Conservation (phyloP, 2,329 filamentous ascomycete genomes). For the Trichocomaceae sp. region DNA sequence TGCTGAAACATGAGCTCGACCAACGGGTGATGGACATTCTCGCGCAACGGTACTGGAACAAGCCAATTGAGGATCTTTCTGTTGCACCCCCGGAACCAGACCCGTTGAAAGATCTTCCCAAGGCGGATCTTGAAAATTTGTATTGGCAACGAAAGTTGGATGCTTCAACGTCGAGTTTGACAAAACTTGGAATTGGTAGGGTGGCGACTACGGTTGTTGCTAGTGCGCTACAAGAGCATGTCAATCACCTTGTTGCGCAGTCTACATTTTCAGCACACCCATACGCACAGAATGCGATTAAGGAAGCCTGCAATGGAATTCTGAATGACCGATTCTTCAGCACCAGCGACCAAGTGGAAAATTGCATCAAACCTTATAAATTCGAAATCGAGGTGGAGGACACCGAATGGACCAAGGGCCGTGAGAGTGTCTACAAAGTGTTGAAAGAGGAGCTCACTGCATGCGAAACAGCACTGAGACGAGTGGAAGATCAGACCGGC, state of each 20-base stretch:
- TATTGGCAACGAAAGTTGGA: conserved; percentile 96
- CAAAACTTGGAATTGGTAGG: conserved; percentile 87
- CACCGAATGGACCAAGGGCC: conserved; percentile 75
- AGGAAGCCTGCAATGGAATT: conserved; percentile 80
- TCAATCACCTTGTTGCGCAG: conserved; percentile 68
- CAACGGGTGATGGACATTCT: conserved; percentile 90
- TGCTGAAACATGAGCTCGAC: conserved; percentile 87
- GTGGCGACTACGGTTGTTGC: conserved; percentile 88
- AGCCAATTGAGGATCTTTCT: conserved; percentile 77
- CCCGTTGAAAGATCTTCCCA: conserved; percentile 69
- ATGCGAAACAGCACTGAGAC: conserved; percentile 70
- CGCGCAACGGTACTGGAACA: conserved; percentile 95
- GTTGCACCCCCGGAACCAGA: conserved; percentile 62
- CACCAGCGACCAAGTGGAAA: conserved; percentile 95
- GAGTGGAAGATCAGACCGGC: conserved; percentile 70
- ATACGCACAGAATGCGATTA: conserved; percentile 87
- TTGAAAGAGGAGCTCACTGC: conserved; percentile 83
- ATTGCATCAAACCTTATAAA: conserved; percentile 98
- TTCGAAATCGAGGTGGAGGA: conserved; percentile 95
- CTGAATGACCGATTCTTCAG: conserved; percentile 93
- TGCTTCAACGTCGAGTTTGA: conserved; percentile 80
- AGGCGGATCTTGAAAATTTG: conserved; percentile 72
- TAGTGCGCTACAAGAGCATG: conserved; percentile 73
- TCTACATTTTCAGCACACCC: conserved; percentile 88
- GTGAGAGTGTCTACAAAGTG: conserved; percentile 72